Evolutionary conservation across 2,329 filamentous ascomycete genomes (phyloP), one percentile per base, ranked within the genome.

Genomic region (Colletotrichum tamarilloi): DNA sequence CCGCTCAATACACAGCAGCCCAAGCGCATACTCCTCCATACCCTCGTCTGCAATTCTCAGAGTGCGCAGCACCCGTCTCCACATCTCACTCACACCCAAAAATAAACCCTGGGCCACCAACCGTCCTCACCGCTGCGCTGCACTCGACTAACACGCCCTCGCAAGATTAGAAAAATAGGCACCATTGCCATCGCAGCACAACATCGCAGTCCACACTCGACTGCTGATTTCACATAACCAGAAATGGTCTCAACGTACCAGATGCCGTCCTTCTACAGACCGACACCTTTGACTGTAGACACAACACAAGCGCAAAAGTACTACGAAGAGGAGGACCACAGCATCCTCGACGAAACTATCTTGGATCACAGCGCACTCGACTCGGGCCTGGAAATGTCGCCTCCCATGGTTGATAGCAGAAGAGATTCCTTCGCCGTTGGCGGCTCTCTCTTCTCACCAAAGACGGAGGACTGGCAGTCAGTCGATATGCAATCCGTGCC

Each of bases 401-500:
- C 90, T 52, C 87, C 87, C 76, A 90, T 92, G 88, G 85, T 85
- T 76, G 87, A 87, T 78, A 91, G 89, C 85, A 86, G 90, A 77
- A 86, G 90, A 81, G 90, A 92, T 74, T 92, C 91, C 1, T 92
- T 92, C 79, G 88, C 87, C 75, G 86, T 91, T 62, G 85, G 87
- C 67, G 82, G 86, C 19, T 83, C 89, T 72, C 84, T 92, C 76
- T 92, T 92, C 84, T 92, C 90, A 24, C 90, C 90, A 76, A 92
- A 92, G 83, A 86, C 87, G 11, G 90, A 92, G 77, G 85, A 91
- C 76, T 92, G 90, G 90, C 88, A 89, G 74, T 87, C 89, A 19
- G 87, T 91, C 72, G 90, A 92, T 74, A 91, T 92, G 89, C 90
- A 91, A 81, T 89, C 89, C 19, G 83, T 90, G 68, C 87, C 88